Evolutionary conservation across 2,329 filamentous ascomycete genomes (phyloP).

Genomic region (Clarireedia sp.): DNA sequence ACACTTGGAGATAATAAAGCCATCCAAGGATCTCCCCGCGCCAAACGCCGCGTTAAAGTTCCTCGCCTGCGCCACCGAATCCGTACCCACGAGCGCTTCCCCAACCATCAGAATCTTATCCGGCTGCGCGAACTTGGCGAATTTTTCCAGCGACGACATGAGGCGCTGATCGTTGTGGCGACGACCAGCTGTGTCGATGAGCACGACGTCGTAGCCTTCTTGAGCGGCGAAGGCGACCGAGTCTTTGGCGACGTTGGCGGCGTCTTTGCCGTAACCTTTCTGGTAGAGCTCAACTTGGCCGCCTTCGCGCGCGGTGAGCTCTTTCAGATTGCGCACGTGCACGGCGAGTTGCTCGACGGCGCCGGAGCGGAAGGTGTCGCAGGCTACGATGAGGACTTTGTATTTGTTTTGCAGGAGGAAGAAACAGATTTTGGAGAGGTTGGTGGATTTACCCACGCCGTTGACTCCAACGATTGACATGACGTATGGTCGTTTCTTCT

Average conservation of each 20-base stretch:
- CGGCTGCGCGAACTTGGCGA: slow-evolving; percentile 89
- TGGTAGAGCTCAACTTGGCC: slow-evolving; percentile 87
- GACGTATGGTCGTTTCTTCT: slow-evolving; percentile 74
- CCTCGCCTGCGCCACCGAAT: slow-evolving; percentile 88
- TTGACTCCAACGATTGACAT: slow-evolving; percentile 98
- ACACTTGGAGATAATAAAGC: slow-evolving; percentile 97
- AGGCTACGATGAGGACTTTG: slow-evolving; percentile 86
- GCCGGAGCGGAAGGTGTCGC: slow-evolving; percentile 93
- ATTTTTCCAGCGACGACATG: slow-evolving; percentile 96
- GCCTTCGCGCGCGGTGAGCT: slow-evolving; percentile 77
- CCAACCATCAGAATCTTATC: slow-evolving; percentile 99
- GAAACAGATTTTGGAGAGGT: slow-evolving; percentile 95
- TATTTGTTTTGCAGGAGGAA: slow-evolving; percentile 97
- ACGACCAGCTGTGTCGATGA: slow-evolving; percentile 93
- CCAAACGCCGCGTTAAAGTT: slow-evolving; percentile 97
- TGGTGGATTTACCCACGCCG: slow-evolving; percentile 96
- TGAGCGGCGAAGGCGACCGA: slow-evolving; percentile 74
- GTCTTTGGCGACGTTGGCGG: slow-evolving; percentile 89
- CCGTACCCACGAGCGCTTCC: slow-evolving; percentile 83
- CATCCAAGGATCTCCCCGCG: slow-evolving; percentile 69
- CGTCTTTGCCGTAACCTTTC: slow-evolving; percentile 96
- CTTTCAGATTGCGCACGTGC: slow-evolving; percentile 87
- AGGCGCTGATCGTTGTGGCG: slow-evolving; percentile 91
- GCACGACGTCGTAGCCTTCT: slow-evolving; percentile 79
- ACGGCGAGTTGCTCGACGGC: slow-evolving; percentile 96